phyloP scores from a whole-genome alignment of 2,329 filamentous ascomycete genomes.

The Ophiostoma quercus region DNA sequence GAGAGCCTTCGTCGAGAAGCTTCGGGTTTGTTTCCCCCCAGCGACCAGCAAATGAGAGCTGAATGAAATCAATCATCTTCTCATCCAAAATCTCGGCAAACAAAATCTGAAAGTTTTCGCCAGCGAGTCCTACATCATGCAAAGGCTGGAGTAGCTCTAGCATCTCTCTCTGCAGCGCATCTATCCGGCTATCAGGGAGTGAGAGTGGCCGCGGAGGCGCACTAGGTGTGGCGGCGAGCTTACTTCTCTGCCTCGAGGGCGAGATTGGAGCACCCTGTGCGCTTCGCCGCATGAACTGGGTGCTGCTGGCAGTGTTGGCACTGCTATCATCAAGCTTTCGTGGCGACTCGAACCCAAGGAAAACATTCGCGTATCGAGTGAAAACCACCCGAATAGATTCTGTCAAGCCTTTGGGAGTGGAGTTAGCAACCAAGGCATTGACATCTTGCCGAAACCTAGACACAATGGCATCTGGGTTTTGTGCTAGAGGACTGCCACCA shows the following conservation, averaged over 20 bases:
- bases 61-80: slow-evolving; percentile 59
- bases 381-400: slow-evolving; percentile 52
- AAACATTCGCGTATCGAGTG: slow-evolving; percentile 45
- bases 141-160: slow-evolving; percentile 54
- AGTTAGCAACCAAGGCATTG: slow-evolving; percentile 60
- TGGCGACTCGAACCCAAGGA: slow-evolving; percentile 41
- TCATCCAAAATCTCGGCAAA: slow-evolving; percentile 67
- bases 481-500: background rate
- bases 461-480: slow-evolving; percentile 16
- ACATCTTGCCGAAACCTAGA: slow-evolving; percentile 53
- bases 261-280: slow-evolving; percentile 23
- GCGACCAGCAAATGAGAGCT: slow-evolving; percentile 55
- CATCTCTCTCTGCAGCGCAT: slow-evolving; percentile 45
- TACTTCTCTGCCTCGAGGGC: slow-evolving; percentile 14
- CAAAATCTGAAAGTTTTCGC: slow-evolving; percentile 62
- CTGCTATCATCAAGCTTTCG: background rate
- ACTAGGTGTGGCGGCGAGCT: background rate
- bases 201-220: slow-evolving; percentile 28
- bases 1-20: background rate
- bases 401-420: slow-evolving; percentile 50
- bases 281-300: slow-evolving; percentile 18
- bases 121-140: slow-evolving; percentile 60
- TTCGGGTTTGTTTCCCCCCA: slow-evolving; percentile 41
- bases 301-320: background rate
- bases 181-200: slow-evolving; percentile 31